Evolutionary conservation across 441 rosid genomes (phyloP).

Genomic region (Hura crepitans): DNA sequence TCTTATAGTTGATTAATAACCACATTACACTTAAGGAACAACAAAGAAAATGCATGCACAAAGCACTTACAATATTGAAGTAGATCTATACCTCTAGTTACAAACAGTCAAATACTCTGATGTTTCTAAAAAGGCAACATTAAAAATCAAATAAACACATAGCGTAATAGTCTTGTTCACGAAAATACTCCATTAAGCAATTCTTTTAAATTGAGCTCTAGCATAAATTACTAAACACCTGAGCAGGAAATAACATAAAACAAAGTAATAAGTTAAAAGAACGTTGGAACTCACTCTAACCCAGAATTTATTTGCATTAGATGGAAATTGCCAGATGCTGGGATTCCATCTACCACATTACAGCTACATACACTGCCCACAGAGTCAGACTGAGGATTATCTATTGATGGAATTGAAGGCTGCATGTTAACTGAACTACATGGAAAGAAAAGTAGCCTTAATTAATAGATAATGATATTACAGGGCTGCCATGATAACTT

Average conservation of each 20-base stretch:
- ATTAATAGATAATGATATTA: neutral
- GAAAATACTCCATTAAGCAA: neutral
- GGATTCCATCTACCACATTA: conserved; percentile 30
- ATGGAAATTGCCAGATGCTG: conserved; percentile 25
- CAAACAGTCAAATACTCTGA: no score
- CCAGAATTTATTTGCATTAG: conserved; percentile 27
- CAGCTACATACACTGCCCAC: conserved; percentile 26
- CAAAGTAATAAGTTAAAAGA: neutral
- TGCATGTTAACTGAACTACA: conserved; percentile 31
- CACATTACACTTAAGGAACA: neutral
- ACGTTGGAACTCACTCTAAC: conserved; percentile 28
- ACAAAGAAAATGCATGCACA: neutral
- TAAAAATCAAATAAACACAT: neutral
- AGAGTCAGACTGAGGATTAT: conserved; percentile 25
- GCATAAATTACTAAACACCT: neutral
- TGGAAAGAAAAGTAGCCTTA: neutral
- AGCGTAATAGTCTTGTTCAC: neutral
- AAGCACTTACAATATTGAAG: neutral
- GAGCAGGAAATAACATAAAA: neutral
- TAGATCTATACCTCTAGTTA: neutral
- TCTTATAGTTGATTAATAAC: neutral
- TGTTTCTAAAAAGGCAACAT: neutral
- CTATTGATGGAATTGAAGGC: conserved; percentile 19
- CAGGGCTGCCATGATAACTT: neutral
- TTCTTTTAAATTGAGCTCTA: neutral